Conservation (phyloP, 345 rosid genomes). For the Eucalyptus lansdowneana region DNA sequence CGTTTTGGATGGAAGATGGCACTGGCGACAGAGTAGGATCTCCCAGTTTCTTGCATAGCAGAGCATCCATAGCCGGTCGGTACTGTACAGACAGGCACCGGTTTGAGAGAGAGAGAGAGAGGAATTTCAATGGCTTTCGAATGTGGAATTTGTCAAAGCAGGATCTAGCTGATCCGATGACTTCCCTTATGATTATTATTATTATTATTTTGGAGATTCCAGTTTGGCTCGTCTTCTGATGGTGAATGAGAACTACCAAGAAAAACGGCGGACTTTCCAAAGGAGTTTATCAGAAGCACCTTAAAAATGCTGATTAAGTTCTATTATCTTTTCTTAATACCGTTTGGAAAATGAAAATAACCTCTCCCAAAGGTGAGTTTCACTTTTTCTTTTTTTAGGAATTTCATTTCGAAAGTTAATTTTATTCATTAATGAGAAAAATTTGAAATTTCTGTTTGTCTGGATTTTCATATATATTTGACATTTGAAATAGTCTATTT, state of each 20-base stretch:
- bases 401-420: background rate
- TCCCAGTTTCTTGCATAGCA: slow-evolving; percentile 52
- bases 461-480: background rate
- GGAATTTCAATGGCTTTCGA: background rate
- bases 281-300: background rate
- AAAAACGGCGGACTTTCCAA: background rate
- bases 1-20: background rate
- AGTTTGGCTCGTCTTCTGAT: background rate
- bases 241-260: background rate
- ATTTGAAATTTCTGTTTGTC: background rate
- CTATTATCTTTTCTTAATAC: background rate
- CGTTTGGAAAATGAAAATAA: background rate
- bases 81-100: too few species aligned
- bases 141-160: background rate
- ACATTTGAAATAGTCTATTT: background rate
- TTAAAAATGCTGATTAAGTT: background rate
- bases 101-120: background rate
- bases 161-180: background rate
- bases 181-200: background rate
- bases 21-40: slow-evolving; percentile 40
- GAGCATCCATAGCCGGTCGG: background rate
- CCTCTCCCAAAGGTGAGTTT: background rate
- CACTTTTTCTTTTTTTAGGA: background rate
- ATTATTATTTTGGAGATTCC: background rate
- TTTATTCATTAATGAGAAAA: background rate